phyloP scores from a whole-genome alignment of 805 yeast species.

The Pichia ethanolica region DNA sequence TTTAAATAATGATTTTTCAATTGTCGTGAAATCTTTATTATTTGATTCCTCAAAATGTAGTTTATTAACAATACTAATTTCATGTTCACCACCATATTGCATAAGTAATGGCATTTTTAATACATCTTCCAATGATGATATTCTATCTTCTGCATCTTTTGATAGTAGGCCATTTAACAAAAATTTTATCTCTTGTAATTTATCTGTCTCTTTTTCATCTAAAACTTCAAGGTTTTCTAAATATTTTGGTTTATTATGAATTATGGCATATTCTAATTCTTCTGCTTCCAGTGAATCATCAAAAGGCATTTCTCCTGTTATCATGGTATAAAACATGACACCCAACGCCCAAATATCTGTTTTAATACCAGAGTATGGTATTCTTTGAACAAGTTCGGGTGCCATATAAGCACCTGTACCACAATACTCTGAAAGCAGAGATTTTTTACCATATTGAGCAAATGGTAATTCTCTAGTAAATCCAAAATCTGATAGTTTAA shows the following conservation, averaged over 20 bases:
- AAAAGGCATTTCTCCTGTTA: constrained; percentile 87
- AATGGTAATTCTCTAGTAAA: constrained; percentile 68
- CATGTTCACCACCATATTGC: constrained; percentile 34
- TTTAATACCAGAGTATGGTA: constrained; percentile 70
- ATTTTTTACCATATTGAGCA: constrained; percentile 19
- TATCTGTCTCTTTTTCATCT: neutral
- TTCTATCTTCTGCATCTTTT: constrained; percentile 63
- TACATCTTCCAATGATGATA: constrained; percentile 42
- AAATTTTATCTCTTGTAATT: constrained; percentile 40
- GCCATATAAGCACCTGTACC: constrained; percentile 97
- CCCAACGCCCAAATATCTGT: constrained; percentile 93
- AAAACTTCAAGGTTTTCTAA: constrained; percentile 20
- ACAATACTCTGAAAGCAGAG: constrained; percentile 70
- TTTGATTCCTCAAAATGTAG: constrained; percentile 30
- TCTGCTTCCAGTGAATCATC: constrained; percentile 63
- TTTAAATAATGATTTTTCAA: constrained; percentile 57
- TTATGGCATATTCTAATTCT: constrained; percentile 51
- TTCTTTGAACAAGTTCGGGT: constrained; percentile 70
- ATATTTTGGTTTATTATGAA: constrained; percentile 58
- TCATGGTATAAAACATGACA: constrained; percentile 74
- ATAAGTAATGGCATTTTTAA: constrained; percentile 44
- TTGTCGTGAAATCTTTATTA: constrained; percentile 30
- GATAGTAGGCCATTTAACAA: constrained; percentile 48
- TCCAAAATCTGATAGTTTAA: constrained; percentile 88
- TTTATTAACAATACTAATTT: constrained; percentile 33